These are phyloP conservation scores for Gautieria morchelliformis DNA, from an alignment of 768 basidiomycete species.

Conservation along the genomic window DNA sequence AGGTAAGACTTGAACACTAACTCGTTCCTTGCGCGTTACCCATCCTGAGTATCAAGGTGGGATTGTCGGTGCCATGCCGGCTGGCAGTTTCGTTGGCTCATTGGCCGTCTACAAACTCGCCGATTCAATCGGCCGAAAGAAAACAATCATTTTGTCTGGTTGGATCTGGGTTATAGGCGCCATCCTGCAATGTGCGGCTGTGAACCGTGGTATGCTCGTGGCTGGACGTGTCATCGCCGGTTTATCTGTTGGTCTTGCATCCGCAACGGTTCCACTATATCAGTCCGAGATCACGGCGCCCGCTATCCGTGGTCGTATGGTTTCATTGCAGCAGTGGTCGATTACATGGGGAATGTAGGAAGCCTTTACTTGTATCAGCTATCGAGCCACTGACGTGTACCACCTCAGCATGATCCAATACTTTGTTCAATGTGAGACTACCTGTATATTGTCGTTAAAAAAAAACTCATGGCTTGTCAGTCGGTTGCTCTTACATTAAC, in stretches of 20 bases:
- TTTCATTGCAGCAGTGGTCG: slow-evolving; percentile 70
- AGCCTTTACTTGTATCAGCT: neutral
- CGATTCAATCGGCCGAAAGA: slow-evolving; percentile 59
- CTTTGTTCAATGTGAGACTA: slow-evolving; percentile 44
- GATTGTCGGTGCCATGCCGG: slow-evolving; percentile 74
- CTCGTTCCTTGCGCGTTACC: neutral
- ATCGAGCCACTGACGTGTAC: neutral
- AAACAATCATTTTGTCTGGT: slow-evolving; percentile 55
- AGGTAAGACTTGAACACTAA: neutral
- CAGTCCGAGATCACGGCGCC: slow-evolving; percentile 70
- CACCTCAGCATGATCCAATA: slow-evolving; percentile 44
- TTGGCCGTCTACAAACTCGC: slow-evolving; percentile 54
- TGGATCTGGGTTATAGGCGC: slow-evolving; percentile 66
- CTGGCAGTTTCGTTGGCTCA: slow-evolving; percentile 60
- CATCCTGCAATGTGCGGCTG: slow-evolving; percentile 57
- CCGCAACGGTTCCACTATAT: slow-evolving; percentile 62
- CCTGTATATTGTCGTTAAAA: slow-evolving; percentile 8
- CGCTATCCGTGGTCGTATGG: slow-evolving; percentile 62
- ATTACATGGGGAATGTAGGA: slow-evolving; percentile 63
- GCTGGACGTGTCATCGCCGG: slow-evolving; percentile 61
- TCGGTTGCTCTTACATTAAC: slow-evolving; percentile 65
- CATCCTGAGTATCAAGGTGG: slow-evolving; percentile 32
- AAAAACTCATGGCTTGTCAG: neutral
- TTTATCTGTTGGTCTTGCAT: slow-evolving; percentile 55
- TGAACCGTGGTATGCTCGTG: slow-evolving; percentile 72